A percentile compares a stretch with the other conserved stretches of the same genome.
Evolutionary conservation across 139 green algal genomes (phyloP).

Genomic region (Haematococcus sp.): DNA sequence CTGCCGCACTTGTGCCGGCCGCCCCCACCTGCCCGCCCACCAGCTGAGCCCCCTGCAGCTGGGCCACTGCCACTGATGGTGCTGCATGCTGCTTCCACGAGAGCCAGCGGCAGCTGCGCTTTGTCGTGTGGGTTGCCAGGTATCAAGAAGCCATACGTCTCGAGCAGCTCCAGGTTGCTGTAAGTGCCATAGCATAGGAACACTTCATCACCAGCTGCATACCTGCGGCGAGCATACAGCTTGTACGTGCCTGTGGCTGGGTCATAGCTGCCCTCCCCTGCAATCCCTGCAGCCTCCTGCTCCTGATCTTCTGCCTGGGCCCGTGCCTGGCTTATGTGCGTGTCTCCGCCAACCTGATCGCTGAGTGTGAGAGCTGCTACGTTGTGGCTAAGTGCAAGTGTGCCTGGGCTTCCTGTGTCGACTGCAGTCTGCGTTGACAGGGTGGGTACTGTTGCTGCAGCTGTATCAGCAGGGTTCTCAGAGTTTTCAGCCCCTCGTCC

Average conservation of each 20-base stretch:
- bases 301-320: background rate
- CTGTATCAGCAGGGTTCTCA: constrained; percentile 12
- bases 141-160: constrained; percentile 87
- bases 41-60: background rate
- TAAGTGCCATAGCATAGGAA: constrained; percentile 87
- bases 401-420: background rate
- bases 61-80: background rate
- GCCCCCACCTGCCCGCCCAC: background rate
- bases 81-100: constrained; percentile 21
- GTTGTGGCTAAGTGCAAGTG: no score
- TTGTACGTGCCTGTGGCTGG: constrained; percentile 26
- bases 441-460: no score
- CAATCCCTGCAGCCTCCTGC: background rate
- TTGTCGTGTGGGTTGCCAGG: constrained; percentile 70
- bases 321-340: background rate
- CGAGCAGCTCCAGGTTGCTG: constrained; percentile 84
- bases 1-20: no score
- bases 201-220: constrained; percentile 53
- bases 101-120: constrained; percentile 28
- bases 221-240: constrained; percentile 27
- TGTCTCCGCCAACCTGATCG: background rate
- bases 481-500: background rate
- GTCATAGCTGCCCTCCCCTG: constrained; percentile 56
- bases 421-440: background rate
- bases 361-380: no score